phyloP scores from a whole-genome alignment of 345 rosid genomes.

The Citropsis articulata region DNA sequence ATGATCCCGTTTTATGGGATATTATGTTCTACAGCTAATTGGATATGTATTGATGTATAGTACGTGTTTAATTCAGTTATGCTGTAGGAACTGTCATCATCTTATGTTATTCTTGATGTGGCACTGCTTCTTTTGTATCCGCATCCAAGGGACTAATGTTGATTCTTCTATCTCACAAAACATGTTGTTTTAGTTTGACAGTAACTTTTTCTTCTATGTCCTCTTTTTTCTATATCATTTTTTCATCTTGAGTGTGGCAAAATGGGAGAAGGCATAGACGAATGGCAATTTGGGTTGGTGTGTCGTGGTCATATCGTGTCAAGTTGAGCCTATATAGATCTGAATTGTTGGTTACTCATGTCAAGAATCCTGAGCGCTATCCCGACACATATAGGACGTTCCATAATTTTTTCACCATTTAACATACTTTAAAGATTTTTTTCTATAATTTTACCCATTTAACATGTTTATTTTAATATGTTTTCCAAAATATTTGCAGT shows the following conservation, averaged over 20 bases:
- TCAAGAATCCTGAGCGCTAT: too few species aligned
- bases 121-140: background rate
- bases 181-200: background rate
- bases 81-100: background rate
- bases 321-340: too few species aligned
- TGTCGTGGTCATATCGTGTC: too few species aligned
- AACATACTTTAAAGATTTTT: too few species aligned
- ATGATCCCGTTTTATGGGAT: background rate
- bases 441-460: too few species aligned
- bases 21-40: background rate
- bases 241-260: background rate
- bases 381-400: too few species aligned
- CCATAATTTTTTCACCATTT: too few species aligned
- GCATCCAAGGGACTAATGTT: background rate
- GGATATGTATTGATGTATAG: background rate
- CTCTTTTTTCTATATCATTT: background rate
- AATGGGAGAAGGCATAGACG: background rate
- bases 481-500: too few species aligned
- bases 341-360: too few species aligned
- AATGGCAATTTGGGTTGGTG: too few species aligned
- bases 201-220: background rate
- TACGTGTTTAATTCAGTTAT: background rate
- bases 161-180: background rate
- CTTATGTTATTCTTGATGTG: background rate
- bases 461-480: too few species aligned